Percentiles rank a stretch among this genome's conserved stretches.
phyloP scores from a whole-genome alignment of 1,284 basidiomycete genomes.

The Psilocybe mexicana region DNA sequence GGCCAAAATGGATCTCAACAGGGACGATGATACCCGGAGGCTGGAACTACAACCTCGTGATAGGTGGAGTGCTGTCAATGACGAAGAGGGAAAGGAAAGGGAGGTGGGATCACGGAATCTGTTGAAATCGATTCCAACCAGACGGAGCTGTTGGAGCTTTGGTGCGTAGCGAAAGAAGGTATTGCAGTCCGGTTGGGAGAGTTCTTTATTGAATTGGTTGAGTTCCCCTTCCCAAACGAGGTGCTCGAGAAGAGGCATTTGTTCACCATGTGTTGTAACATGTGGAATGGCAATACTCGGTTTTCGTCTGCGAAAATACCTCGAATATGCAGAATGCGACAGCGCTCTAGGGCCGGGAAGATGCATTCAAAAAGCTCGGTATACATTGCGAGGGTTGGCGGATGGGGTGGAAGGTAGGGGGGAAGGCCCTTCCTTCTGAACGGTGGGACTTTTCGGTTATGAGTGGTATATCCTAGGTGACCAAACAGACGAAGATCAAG shows the following conservation, averaged over 20 bases:
- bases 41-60: neutral
- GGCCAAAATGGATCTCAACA: constrained; percentile 15
- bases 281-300: neutral
- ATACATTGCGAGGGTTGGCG: neutral
- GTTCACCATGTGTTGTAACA: neutral
- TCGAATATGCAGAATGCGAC: constrained; percentile 5
- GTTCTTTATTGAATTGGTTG: neutral
- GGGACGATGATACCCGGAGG: constrained; percentile 7
- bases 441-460: no score
- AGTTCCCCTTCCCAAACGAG: constrained; percentile 10
- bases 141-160: constrained; percentile 7
- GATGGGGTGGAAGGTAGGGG: neutral
- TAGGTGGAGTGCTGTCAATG: constrained; percentile 14
- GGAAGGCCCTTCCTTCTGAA: neutral
- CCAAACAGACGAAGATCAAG: constrained; percentile 10
- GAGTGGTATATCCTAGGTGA: neutral
- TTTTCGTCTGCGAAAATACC: constrained; percentile 1
- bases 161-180: constrained; percentile 10
- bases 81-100: neutral
- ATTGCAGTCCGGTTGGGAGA: neutral
- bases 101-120: neutral
- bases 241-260: constrained; percentile 11
- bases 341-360: constrained; percentile 9
- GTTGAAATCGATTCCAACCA: constrained; percentile 8
- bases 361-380: constrained; percentile 2